phyloP scores from a whole-genome alignment of 371 early-diverging fungal species.

The Zopfochytrium polystomum region DNA sequence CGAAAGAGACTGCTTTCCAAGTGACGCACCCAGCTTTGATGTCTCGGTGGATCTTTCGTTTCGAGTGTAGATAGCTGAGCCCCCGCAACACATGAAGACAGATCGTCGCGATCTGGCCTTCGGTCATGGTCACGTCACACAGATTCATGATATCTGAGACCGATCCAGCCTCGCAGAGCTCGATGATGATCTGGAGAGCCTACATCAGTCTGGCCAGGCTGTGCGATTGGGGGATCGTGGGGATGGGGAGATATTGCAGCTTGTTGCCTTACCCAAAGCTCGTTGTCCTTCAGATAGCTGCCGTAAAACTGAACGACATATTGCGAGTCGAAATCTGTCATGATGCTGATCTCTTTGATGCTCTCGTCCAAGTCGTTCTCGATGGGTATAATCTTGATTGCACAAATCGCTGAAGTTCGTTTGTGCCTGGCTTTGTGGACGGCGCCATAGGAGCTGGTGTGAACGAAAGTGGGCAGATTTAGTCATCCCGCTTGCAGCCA shows the following conservation, averaged over 20 bases:
- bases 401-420: conserved; percentile 50
- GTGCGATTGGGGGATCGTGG: not conserved
- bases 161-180: conserved; percentile 59
- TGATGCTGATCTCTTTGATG: conserved; percentile 52
- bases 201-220: too few species aligned
- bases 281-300: conserved; percentile 38
- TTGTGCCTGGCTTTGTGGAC: conserved; percentile 66
- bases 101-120: conserved; percentile 55
- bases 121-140: conserved; percentile 43
- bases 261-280: conserved; percentile 41
- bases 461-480: not conserved
- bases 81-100: conserved; percentile 52
- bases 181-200: conserved; percentile 57
- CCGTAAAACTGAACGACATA: conserved; percentile 48
- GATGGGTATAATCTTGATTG: conserved; percentile 58
- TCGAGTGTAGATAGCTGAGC: conserved; percentile 62
- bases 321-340: conserved; percentile 41
- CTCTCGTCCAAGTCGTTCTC: conserved; percentile 53
- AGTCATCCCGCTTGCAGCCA: not conserved
- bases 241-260: not conserved
- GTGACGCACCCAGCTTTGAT: conserved; percentile 67
- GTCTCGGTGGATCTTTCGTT: conserved; percentile 73
- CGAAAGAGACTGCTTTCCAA: not conserved
- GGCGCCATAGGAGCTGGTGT: conserved; percentile 62
- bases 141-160: conserved; percentile 58